A percentile compares a stretch with the other conserved stretches of the same genome.
Conservation (phyloP, 163 green algal genomes). For the Coccomyxa subellipsoidea region DNA sequence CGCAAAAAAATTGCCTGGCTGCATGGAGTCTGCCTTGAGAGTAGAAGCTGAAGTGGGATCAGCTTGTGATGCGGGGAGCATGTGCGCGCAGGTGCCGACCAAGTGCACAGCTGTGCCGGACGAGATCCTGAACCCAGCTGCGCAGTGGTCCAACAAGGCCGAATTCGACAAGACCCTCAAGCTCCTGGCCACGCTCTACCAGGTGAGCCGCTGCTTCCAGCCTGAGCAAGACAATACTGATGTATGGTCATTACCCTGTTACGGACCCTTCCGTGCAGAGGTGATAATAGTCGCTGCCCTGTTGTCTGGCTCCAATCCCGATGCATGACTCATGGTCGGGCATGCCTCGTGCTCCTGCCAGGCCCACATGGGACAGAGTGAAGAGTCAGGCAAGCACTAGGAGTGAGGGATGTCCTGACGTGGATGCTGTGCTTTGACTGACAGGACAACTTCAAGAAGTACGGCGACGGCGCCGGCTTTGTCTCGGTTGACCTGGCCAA, state of each 20-base stretch:
- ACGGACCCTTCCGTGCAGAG: not conserved
- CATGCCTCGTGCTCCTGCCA: not conserved
- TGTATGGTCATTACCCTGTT: not conserved
- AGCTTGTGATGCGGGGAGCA: not conserved
- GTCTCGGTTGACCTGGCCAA: constrained; percentile 27
- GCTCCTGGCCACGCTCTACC: constrained; percentile 60
- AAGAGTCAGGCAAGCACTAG: not conserved
- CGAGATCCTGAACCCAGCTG: constrained; percentile 65
- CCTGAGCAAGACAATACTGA: not conserved
- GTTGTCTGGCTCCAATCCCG: not conserved
- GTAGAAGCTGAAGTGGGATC: no score
- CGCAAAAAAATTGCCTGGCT: no score
- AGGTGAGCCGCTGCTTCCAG: not conserved
- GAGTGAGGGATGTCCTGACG: not conserved
- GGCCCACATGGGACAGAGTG: not conserved
- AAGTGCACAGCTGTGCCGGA: constrained; percentile 58
- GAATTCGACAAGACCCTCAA: constrained; percentile 62
- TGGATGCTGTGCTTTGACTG: not conserved
- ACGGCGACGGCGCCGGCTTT: constrained; percentile 34
- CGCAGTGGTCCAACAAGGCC: constrained; percentile 61
- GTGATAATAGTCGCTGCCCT: not conserved
- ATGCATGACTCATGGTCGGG: not conserved
- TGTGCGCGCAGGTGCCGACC: constrained; percentile 47
- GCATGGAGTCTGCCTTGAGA: no score
- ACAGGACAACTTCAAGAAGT: constrained; percentile 57